phyloP scores from a whole-genome alignment of 371 early-diverging fungal species.

The Mucor saturninus region DNA sequence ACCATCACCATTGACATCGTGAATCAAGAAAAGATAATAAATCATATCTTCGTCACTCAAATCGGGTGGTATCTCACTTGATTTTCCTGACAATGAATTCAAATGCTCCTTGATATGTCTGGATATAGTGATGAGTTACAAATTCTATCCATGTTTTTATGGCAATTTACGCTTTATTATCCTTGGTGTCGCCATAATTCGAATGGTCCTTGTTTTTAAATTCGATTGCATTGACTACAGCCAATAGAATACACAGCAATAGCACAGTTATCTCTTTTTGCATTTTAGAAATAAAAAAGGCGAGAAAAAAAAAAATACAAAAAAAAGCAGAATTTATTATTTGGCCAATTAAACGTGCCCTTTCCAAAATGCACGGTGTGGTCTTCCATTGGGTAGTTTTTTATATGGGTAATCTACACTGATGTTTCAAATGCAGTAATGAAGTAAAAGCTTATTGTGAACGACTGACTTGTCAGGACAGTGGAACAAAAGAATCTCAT shows the following conservation, averaged over 20 bases:
- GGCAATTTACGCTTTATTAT: conserved; percentile 28
- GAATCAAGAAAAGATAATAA: conserved; percentile 59
- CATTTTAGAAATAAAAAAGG: background rate
- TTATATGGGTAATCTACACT: background rate
- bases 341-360: too few species aligned
- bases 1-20: conserved; percentile 69
- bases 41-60: conserved; percentile 55
- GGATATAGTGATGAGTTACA: background rate
- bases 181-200: conserved; percentile 34
- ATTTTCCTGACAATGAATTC: conserved; percentile 20
- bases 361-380: too few species aligned
- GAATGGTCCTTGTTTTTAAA: conserved; percentile 30
- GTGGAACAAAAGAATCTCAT: conserved; percentile 18
- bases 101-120: conserved; percentile 38
- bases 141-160: background rate
- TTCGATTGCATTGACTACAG: conserved; percentile 15
- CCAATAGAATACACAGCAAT: conserved; percentile 1
- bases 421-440: conserved; percentile 3
- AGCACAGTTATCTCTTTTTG: background rate
- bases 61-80: conserved; percentile 16
- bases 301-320: too few species aligned
- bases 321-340: too few species aligned
- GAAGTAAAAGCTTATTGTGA: conserved; percentile 15
- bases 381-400: too few species aligned
- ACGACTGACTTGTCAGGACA: conserved; percentile 20